A percentile compares a stretch with the other conserved stretches of the same genome.
Conservation (phyloP, 2,329 filamentous ascomycete species). For the Cercospora sp. region DNA sequence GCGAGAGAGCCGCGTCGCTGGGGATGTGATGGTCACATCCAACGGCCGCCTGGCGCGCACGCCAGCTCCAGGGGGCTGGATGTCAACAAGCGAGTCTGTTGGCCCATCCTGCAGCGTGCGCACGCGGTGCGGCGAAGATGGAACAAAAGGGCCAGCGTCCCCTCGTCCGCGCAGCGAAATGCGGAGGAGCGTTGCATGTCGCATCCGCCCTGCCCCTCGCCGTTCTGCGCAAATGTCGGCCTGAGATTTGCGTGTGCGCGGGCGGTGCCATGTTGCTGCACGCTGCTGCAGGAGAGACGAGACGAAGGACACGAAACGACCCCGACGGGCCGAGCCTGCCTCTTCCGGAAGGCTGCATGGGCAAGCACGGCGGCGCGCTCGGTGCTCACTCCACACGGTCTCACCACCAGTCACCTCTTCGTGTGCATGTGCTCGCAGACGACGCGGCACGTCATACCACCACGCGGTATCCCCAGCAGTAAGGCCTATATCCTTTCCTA, state of each 20-base stretch:
- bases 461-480: slow-evolving; percentile 4
- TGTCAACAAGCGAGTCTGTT: neutral
- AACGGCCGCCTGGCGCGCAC: neutral
- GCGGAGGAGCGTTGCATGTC: neutral
- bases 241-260: neutral
- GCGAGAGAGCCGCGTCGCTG: neutral
- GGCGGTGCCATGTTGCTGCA: neutral
- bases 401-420: slow-evolving; percentile 3
- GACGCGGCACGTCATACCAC: slow-evolving; percentile 6
- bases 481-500: slow-evolving; percentile 5
- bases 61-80: neutral
- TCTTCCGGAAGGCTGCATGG: neutral
- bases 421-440: slow-evolving; percentile 1
- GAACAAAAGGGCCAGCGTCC: neutral
- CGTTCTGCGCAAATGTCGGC: neutral
- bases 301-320: neutral
- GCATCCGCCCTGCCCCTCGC: neutral
- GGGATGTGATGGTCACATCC: neutral
- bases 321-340: neutral
- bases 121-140: neutral
- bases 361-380: neutral
- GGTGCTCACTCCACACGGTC: neutral
- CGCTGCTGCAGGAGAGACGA: neutral
- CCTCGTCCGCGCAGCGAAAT: neutral
- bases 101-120: neutral